Evolutionary conservation across 1,139 yeast species (phyloP).

Genomic region (Neolecta irregularis): DNA sequence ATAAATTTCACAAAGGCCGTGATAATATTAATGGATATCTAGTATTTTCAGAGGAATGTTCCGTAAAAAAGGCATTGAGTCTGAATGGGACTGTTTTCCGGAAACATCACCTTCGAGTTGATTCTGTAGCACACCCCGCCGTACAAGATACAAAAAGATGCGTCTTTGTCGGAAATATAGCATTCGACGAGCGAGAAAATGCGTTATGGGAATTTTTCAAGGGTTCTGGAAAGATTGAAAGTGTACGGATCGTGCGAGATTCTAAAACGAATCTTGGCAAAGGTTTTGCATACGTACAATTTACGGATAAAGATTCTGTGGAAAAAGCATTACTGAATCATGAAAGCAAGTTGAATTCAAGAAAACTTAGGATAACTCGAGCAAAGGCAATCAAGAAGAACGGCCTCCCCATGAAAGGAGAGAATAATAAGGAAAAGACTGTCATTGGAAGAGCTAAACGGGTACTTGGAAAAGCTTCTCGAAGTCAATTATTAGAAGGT

Average conservation of each 20-base stretch:
- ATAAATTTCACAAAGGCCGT: slow-evolving; percentile 59
- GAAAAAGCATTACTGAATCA: slow-evolving; percentile 67
- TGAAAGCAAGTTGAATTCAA: slow-evolving; percentile 44
- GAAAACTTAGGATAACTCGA: slow-evolving; percentile 66
- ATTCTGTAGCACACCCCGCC: slow-evolving; percentile 80
- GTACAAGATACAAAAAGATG: slow-evolving; percentile 64
- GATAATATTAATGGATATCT: slow-evolving; percentile 80
- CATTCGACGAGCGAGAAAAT: slow-evolving; percentile 86
- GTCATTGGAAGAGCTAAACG: slow-evolving; percentile 65
- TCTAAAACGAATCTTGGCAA: slow-evolving; percentile 88
- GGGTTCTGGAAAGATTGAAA: slow-evolving; percentile 54
- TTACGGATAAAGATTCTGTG: slow-evolving; percentile 64
- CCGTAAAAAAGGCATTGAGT: slow-evolving; percentile 36
- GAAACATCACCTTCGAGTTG: slow-evolving; percentile 71
- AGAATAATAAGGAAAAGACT: slow-evolving; percentile 39
- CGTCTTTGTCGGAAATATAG: slow-evolving; percentile 84
- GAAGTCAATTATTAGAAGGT: no score
- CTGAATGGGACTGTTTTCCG: slow-evolving; percentile 57
- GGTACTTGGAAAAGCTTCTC: slow-evolving; percentile 61
- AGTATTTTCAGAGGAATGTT: slow-evolving; percentile 45
- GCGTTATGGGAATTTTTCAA: slow-evolving; percentile 67
- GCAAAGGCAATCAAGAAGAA: slow-evolving; percentile 40
- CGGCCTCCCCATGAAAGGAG: not conserved
- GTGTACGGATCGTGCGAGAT: slow-evolving; percentile 82
- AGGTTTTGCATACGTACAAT: slow-evolving; percentile 94